Evolutionary conservation across 148 eudicot species (phyloP).

Genomic region (Fagopyrum esculentum): DNA sequence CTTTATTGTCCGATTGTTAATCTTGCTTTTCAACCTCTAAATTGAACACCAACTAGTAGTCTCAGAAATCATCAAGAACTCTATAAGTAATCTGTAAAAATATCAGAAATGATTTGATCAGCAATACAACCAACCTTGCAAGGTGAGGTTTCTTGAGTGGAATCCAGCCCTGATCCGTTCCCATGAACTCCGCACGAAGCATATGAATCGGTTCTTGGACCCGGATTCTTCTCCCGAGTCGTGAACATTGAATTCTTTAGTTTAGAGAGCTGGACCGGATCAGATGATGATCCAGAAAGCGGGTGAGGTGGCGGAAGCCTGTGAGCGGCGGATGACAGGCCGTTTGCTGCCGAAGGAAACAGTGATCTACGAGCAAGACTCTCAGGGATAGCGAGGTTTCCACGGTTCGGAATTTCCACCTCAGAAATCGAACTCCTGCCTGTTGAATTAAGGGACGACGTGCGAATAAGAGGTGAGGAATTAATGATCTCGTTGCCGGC

Average conservation of each 20-base stretch:
- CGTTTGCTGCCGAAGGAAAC: neutral
- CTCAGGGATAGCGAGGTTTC: neutral
- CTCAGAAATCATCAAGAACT: neutral
- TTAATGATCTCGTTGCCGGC: neutral
- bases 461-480: neutral
- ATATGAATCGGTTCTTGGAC: neutral
- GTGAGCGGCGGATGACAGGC: neutral
- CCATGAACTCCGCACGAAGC: neutral
- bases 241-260: neutral
- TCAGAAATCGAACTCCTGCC: neutral
- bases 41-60: neutral
- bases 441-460: neutral
- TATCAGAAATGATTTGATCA: neutral
- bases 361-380: neutral
- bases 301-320: neutral
- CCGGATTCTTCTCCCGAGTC: neutral
- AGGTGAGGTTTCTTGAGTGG: neutral
- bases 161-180: neutral
- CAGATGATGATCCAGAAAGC: neutral
- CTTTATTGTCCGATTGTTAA: neutral
- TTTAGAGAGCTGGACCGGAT: neutral
- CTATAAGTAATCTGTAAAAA: neutral
- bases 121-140: neutral
- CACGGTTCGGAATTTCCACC: conserved; percentile 1
- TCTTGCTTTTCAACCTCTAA: neutral